A percentile compares a stretch with the other conserved stretches of the same genome.
Evolutionary conservation across 2,329 filamentous ascomycete genomes (phyloP).

Genomic region (Sarocladium kiliense): DNA sequence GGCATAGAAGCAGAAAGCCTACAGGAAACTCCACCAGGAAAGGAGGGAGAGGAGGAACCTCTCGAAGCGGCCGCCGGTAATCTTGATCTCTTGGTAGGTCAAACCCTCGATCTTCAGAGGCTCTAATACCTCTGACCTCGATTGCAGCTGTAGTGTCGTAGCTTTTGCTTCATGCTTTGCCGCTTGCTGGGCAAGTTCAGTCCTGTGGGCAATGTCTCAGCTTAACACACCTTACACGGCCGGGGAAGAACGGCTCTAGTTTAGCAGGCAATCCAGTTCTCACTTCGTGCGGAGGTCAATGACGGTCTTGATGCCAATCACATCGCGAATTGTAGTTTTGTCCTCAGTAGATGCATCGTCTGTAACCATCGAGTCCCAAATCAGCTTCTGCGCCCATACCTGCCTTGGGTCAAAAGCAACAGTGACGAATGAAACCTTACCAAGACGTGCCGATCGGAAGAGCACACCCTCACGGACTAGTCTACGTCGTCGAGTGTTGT

Average conservation of each 20-base stretch:
- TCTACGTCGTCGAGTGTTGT: conserved; percentile 19
- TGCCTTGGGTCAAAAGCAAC: too few species aligned
- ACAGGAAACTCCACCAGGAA: conserved; percentile 62
- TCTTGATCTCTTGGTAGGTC: conserved; percentile 60
- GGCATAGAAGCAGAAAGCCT: conserved; percentile 18
- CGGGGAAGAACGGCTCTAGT: too few species aligned
- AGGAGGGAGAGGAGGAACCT: conserved; percentile 61
- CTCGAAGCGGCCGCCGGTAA: conserved; percentile 70
- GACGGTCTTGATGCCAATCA: conserved; percentile 63
- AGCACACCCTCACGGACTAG: conserved; percentile 57
- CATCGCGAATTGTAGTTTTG: conserved; percentile 49
- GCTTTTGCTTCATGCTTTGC: conserved; percentile 51
- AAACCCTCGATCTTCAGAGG: conserved; percentile 59
- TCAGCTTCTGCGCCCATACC: neutral
- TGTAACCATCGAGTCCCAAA: conserved; percentile 15
- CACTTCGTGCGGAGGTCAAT: conserved; percentile 77
- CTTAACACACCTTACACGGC: neutral
- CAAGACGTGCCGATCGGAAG: conserved; percentile 63
- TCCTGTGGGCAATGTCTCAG: conserved; percentile 38
- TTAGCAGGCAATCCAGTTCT: conserved; percentile 14
- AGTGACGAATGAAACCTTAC: conserved; percentile 26
- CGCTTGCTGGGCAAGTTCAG: conserved; percentile 66
- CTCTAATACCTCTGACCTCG: conserved; percentile 35
- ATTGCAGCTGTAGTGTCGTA: conserved; percentile 35
- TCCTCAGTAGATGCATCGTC: conserved; percentile 70